Evolutionary conservation across 2,329 filamentous ascomycete species (phyloP).

Genomic region (Pseudovirgaria hyperparasitica): DNA sequence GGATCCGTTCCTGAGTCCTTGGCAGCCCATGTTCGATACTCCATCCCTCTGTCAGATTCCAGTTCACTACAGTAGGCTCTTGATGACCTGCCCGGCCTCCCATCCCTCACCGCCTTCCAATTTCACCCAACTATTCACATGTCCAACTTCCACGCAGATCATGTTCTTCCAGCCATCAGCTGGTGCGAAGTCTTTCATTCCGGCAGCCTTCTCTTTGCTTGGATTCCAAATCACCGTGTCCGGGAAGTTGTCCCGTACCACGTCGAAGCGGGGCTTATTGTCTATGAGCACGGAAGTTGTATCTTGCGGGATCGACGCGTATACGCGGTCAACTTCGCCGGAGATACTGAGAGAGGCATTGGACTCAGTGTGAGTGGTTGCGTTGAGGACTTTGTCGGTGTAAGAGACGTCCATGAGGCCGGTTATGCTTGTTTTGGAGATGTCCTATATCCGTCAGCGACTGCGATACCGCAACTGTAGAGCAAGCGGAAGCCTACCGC

Average conservation of each 20-base stretch:
- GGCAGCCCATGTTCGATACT: no score
- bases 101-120: slow-evolving; percentile 67
- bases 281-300: slow-evolving; percentile 52
- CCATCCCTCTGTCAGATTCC: no score
- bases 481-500: slow-evolving; percentile 47
- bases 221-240: slow-evolving; percentile 97
- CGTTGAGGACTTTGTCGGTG: slow-evolving; percentile 68
- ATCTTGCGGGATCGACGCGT: slow-evolving; percentile 51
- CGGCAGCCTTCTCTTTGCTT: slow-evolving; percentile 72
- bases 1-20: no score
- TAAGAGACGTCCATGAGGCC: slow-evolving; percentile 69
- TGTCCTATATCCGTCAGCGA: slow-evolving; percentile 50
- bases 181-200: slow-evolving; percentile 77
- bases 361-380: slow-evolving; percentile 50
- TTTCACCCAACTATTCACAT: slow-evolving; percentile 69
- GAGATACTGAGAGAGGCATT: slow-evolving; percentile 54
- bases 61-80: slow-evolving; percentile 27
- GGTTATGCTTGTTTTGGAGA: slow-evolving; percentile 56
- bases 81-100: slow-evolving; percentile 49
- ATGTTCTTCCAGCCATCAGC: slow-evolving; percentile 86
- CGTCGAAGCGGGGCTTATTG: slow-evolving; percentile 53
- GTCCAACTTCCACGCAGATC: slow-evolving; percentile 86
- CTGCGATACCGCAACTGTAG: not conserved
- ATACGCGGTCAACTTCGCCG: slow-evolving; percentile 78
- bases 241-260: slow-evolving; percentile 71